phyloP scores from a whole-genome alignment of 257 asterid genomes.

The Sherardia arvensis region DNA sequence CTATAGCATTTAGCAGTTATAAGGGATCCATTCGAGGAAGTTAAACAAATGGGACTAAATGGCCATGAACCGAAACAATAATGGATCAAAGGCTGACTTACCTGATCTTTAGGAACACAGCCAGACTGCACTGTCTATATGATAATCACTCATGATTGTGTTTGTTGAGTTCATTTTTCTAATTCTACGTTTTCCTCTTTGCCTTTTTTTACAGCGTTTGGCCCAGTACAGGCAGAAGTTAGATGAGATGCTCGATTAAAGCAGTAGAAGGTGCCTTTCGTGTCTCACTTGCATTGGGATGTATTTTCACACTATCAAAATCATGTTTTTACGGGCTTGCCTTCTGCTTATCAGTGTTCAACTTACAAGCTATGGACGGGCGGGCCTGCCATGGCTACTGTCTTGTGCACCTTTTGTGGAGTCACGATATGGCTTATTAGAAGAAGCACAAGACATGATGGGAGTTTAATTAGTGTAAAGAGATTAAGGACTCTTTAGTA shows the following conservation, averaged over 20 bases:
- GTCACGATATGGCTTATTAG: constrained; percentile 2
- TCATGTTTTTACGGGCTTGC: constrained; percentile 9
- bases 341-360: neutral
- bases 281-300: neutral
- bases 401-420: constrained; percentile 1
- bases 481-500: constrained; percentile 5
- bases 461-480: constrained; percentile 1
- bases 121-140: neutral
- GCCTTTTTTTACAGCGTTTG: constrained; percentile 46
- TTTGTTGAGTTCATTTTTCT: neutral
- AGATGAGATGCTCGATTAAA: constrained; percentile 54
- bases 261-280: constrained; percentile 5
- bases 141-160: neutral
- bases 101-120: neutral
- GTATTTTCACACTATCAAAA: neutral
- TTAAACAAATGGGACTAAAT: neutral
- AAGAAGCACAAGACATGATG: neutral
- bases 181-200: constrained; percentile 4
- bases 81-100: neutral
- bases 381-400: neutral
- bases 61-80: neutral
- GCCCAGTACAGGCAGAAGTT: constrained; percentile 84
- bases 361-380: neutral
- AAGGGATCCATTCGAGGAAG: neutral
- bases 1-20: neutral